Conservation (phyloP, 2,329 filamentous ascomycete genomes). For the Alternaria gansuensis region DNA sequence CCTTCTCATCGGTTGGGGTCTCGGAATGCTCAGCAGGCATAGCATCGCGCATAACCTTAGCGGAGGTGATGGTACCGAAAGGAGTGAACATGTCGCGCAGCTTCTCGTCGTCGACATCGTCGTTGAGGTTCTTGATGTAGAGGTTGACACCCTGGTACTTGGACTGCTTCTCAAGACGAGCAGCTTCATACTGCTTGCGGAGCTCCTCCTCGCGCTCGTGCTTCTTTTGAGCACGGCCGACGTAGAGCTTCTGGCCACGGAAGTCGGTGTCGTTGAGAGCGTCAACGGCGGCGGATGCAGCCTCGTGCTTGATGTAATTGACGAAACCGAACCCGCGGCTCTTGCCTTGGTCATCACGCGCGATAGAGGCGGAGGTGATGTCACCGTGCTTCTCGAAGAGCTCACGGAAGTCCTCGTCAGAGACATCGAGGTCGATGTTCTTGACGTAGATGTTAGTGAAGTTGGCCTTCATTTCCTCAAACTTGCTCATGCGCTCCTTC, state of each 20-base stretch:
- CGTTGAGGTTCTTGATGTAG: constrained; percentile 98
- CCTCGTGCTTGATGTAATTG: constrained; percentile 93
- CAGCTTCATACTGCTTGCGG: constrained; percentile 97
- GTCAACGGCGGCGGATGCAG: constrained; percentile 84
- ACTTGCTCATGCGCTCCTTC: constrained; percentile 99
- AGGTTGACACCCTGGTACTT: constrained; percentile 99
- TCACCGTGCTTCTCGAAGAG: constrained; percentile 92
- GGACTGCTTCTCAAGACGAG: constrained; percentile 95
- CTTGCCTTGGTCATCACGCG: constrained; percentile 88
- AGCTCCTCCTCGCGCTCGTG: constrained; percentile 99
- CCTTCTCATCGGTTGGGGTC: constrained; percentile 57
- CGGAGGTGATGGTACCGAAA: constrained; percentile 95
- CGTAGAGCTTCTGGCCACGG: constrained; percentile 94
- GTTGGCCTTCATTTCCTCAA: constrained; percentile 99
- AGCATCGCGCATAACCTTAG: constrained; percentile 97
- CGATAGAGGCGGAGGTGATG: constrained; percentile 94
- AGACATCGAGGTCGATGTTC: constrained; percentile 86
- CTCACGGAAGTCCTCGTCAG: constrained; percentile 92
- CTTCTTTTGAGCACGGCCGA: constrained; percentile 99
- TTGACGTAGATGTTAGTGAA: constrained; percentile 99
- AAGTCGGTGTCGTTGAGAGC: constrained; percentile 92
- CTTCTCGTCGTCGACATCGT: constrained; percentile 98
- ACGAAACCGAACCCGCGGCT: constrained; percentile 96
- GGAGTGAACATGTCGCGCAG: constrained; percentile 90
- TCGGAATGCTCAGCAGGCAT: constrained; percentile 61